Percentiles rank a stretch among this genome's conserved stretches.
Conservation (phyloP, 768 basidiomycete species). For the Suillus clintonianus region DNA sequence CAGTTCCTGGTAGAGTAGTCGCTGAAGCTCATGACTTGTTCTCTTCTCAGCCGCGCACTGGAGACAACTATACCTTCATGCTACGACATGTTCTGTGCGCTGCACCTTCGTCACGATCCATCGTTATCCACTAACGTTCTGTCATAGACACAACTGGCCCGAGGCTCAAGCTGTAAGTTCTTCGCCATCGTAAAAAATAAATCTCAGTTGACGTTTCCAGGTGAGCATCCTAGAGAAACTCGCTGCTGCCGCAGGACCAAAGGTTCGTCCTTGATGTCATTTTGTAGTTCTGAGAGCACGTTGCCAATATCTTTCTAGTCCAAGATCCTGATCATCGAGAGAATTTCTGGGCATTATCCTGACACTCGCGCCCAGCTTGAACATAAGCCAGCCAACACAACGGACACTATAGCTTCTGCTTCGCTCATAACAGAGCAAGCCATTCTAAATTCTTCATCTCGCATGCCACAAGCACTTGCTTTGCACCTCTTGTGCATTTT, state of each 20-base stretch:
- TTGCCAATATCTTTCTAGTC: not conserved
- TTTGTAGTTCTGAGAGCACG: not conserved
- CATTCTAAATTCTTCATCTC: not conserved
- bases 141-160: constrained; percentile 15
- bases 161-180: constrained; percentile 7
- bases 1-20: constrained; percentile 32
- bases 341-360: not conserved
- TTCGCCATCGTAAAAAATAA: not conserved
- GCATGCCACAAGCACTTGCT: not conserved
- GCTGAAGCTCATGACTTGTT: constrained; percentile 44
- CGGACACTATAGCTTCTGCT: not conserved
- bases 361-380: not conserved
- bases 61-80: constrained; percentile 1
- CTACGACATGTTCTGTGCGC: constrained; percentile 5
- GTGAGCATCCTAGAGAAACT: not conserved
- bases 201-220: not conserved
- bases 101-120: not conserved
- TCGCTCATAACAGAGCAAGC: not conserved
- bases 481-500: constrained; percentile 3
- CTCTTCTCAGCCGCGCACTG: constrained; percentile 30
- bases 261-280: not conserved
- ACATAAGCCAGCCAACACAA: not conserved
- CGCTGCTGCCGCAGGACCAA: constrained; percentile 3
- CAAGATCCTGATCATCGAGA: constrained; percentile 7
- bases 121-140: not conserved